Evolutionary conservation across 371 early-diverging fungal species (phyloP).

Genomic region (Mortierella sp.): DNA sequence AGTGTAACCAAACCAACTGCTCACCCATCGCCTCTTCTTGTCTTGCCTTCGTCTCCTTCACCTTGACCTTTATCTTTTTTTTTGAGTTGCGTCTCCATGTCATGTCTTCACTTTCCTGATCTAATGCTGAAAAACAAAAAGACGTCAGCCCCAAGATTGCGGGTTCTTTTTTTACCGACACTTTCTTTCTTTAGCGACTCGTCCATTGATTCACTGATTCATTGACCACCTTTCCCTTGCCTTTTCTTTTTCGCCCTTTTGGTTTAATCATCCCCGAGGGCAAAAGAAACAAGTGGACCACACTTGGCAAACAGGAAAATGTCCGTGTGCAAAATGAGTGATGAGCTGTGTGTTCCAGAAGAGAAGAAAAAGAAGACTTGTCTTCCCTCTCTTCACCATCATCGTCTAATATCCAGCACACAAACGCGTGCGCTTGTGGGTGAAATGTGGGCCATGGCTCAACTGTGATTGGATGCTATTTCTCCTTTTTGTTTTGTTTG

Average conservation of each 20-base stretch:
- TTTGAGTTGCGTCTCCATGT: not conserved
- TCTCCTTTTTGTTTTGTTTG: not conserved
- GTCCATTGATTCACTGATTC: not conserved
- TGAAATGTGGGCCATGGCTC: constrained; percentile 7
- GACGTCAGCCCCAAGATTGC: constrained; percentile 1
- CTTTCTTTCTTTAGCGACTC: not conserved
- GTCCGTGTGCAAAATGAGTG: not conserved
- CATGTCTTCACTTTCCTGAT: not conserved
- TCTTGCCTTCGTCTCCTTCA: not conserved
- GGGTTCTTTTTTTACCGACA: not conserved
- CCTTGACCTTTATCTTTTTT: not conserved
- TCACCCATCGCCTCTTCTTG: not conserved
- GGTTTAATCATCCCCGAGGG: not conserved
- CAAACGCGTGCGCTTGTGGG: not conserved
- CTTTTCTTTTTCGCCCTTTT: not conserved
- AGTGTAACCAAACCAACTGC: not conserved
- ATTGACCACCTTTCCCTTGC: not conserved
- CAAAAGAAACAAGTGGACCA: not conserved
- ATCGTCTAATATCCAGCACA: not conserved
- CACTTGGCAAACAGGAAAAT: not conserved
- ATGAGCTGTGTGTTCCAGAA: not conserved
- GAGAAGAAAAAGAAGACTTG: not conserved
- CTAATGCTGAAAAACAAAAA: not conserved
- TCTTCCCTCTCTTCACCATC: not conserved
- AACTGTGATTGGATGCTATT: constrained; percentile 1